phyloP scores from a whole-genome alignment of 257 asterid genomes.

The Solanum habrochaites region DNA sequence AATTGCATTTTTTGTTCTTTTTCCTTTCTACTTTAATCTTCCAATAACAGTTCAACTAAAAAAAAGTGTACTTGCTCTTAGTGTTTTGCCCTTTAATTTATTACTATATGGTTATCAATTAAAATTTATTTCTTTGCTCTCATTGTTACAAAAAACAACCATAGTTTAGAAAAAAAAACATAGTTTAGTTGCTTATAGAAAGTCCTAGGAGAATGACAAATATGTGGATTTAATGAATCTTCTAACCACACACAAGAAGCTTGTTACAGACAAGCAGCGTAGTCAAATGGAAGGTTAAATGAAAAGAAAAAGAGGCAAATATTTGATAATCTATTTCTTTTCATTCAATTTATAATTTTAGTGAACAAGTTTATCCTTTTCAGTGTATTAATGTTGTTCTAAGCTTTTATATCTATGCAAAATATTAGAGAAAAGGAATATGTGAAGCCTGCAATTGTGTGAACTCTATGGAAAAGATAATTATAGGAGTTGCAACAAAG shows the following conservation, averaged over 20 bases:
- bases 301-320: slow-evolving; percentile 72
- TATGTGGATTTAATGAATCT: too few relatives aligned
- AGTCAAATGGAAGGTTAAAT: slow-evolving; percentile 53
- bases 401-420: background rate
- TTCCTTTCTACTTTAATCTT: too few relatives aligned
- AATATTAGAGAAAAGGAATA: slow-evolving; percentile 75
- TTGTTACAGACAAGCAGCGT: slow-evolving; percentile 76
- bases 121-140: too few relatives aligned
- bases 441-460: slow-evolving; percentile 45
- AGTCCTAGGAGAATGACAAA: too few relatives aligned
- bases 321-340: slow-evolving; percentile 28
- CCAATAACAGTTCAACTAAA: too few relatives aligned
- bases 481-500: slow-evolving; percentile 75
- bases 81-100: too few relatives aligned
- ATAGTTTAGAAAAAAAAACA: too few relatives aligned
- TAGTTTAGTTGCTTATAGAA: too few relatives aligned
- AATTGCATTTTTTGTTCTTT: too few relatives aligned
- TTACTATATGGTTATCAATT: too few relatives aligned
- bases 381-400: background rate
- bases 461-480: slow-evolving; percentile 53
- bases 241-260: slow-evolving; percentile 53
- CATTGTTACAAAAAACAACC: too few relatives aligned
- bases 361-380: background rate
- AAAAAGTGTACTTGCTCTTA: too few relatives aligned
- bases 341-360: background rate